Evolutionary conservation across 305 asterid genomes (phyloP), one percentile per base, ranked within the genome.

Genomic region (Petunia hybrid): DNA sequence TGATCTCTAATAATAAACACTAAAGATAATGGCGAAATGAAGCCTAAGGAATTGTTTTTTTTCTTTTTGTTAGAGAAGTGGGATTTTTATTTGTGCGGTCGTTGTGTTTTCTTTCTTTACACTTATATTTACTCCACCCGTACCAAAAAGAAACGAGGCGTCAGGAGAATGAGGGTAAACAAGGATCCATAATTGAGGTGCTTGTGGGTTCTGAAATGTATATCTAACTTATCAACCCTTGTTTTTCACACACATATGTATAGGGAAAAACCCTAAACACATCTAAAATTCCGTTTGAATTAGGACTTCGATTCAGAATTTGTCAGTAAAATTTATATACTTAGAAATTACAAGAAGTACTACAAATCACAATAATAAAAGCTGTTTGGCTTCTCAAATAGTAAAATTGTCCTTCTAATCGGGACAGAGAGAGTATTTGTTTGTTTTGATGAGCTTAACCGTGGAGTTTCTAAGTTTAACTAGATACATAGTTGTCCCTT

Each of bases 1-100:
- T 74, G 78, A 74, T 74, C 31, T 51, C 64, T 6, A 74, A 51
- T n/a, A n/a, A 74, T 74, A 63, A 53, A 51, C 35, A 36, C 13
- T 40, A 51, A 22, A 53, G 64, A 73, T 51, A 36, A 73, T 51
- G 64, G 46, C 38, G 14, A 46, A 45, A 51, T 73, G 45, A 48
- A 38, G 78, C 78, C 4, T 1, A 53, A 36, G 64, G 46, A 74
- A 53, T 14, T 53, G 8, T 36, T 36, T 51, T 51, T 74, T 36
- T 7, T 35, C 13, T 53, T 73, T 13, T 42, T 74, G 64, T 53
- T 59, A 36, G 78, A 74, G 35, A 36, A 74, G 77, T 74, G 78
- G 36, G 46, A 6, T 38, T 74, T 71, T 53, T 41, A 55, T 63
- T 74, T 53, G 7, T 51, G 64, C 35, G 36, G 48, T 36, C 38